Evolutionary conservation across 306 rosid genomes (phyloP), one percentile per base, ranked within the genome.

Genomic region (Trifolium fragiferum): DNA sequence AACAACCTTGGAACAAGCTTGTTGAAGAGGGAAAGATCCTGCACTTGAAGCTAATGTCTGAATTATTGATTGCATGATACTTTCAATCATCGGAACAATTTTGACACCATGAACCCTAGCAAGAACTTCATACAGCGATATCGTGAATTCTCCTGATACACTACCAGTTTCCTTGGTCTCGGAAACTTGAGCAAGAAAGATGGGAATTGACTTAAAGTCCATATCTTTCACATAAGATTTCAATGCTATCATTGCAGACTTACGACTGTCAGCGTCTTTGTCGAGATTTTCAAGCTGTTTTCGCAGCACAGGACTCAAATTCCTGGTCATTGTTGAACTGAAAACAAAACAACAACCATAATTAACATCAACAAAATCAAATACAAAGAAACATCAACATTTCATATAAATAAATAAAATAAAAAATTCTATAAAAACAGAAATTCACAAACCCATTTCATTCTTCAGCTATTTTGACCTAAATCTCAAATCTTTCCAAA

Each of bases 141-240:
- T 87, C 0, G 91, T 88, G 83, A 91, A 91, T 47, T 91, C 97
- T 40, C 89, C 96, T 0, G 96, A 87, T 37, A 89, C 72, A 33
- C 93, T 73, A 46, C 97, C 91, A 0, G 83, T 82, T 73, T 89
- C 97, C 73, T 90, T 91, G 21, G 90, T 86, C 78, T 90, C 93
- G n/a, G 91, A 94, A 84, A 94, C 97, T 82, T 94, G 96, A 14
- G 90, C 97, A 40, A 91, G 92, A 84, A 94, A 94, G 41, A 82
- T 71, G 1, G 92, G 96, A 44, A 94, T 94, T 53, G 95, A 81
- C 87, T 82, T 87, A 51, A 79, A 80, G 41, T 94, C 98, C 72
- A 94, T 72, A 51, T 88, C 97, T 77, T 90, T 94, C 58, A 91
- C 96, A 50, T 94, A 88, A 4, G 90, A 82, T 49, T 83, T 87